Evolutionary conservation across 2,329 filamentous ascomycete genomes (phyloP).

Genomic region (Pseudogymnoascus sp.): DNA sequence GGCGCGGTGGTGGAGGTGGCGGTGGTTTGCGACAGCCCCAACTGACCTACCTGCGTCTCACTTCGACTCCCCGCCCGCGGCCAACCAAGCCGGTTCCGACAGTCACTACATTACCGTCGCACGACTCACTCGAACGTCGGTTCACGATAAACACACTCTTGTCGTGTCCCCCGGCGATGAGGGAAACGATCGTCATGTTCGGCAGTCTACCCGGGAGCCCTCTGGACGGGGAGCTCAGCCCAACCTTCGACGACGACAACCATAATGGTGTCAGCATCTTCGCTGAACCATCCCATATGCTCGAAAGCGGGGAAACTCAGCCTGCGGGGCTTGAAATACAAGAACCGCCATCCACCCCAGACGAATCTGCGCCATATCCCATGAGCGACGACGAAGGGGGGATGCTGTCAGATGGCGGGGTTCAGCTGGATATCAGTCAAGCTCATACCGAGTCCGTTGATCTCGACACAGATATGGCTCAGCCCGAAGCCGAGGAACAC

Average conservation of each 20-base stretch:
- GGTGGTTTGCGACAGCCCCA: conserved; percentile 4
- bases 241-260: conserved; percentile 6
- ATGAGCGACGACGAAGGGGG: conserved; percentile 4
- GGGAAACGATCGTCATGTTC: conserved; percentile 4
- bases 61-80: conserved; percentile 2
- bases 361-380: background rate
- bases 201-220: background rate
- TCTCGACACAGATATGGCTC: background rate
- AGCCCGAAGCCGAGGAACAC: background rate
- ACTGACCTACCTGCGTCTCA: background rate
- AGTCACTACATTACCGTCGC: conserved; percentile 3
- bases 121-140: background rate
- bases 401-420: conserved; percentile 1
- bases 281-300: background rate
- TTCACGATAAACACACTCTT: background rate
- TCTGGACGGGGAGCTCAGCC: conserved; percentile 3
- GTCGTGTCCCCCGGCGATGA: background rate
- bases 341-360: background rate
- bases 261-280: conserved; percentile 2
- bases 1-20: conserved; percentile 3
- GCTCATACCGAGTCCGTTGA: background rate
- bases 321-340: background rate
- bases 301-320: conserved; percentile 1
- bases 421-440: conserved; percentile 1
- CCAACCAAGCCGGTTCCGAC: conserved; percentile 2